Evolutionary conservation across 2,329 filamentous ascomycete species (phyloP), one percentile per base, ranked within the genome.

Genomic region (Aureobasidium uvarum): DNA sequence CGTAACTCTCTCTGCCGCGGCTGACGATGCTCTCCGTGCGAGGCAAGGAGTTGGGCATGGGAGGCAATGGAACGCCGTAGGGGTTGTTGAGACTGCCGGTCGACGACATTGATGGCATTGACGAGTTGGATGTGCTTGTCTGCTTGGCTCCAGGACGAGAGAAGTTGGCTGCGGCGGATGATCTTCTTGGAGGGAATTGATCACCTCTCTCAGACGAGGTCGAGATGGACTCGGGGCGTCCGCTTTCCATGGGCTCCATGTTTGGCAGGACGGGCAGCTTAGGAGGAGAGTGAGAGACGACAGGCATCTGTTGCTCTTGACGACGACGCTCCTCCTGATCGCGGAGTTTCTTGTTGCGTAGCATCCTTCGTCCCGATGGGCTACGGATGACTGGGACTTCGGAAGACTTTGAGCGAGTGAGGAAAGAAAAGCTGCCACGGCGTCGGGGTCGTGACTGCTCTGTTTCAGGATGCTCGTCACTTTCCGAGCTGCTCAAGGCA

Each of bases 11-110:
- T 70, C 95, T 90, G 67, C 94, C 92, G 71, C 95, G 92, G 78
- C 98, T 89, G 71, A 94, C 93, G 91, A 98, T 97, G 83, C 94
- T 97, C 81, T 96, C 91, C 41, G 90, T 89, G 69, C 91, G 86
- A 52, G 89, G 87, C 45, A 62, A 70, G 7, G 43, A 50, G 14
- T 8, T 7, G 23, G 58, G 69, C 62, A 70, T 41, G 8, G 39
- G 52, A 48, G 28, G 70, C 69, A 66, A 72, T 72, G 48, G 70
- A 68, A 23, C 71, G 68, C 55, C 73, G 71, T 65, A 71, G 70
- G 23, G 70, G 71, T 59, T 66, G 33, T 8, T 25, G 16, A 62
- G 43, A 8, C 33, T 52, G 46, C 20, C 48, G 68, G 52, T 58
- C 28, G 68, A 63, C 1, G 60, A 54, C 46, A 54, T 48, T 11